These are phyloP conservation scores for Mycena belliarum DNA, from an alignment of 768 basidiomycete species.

Conservation along the genomic window DNA sequence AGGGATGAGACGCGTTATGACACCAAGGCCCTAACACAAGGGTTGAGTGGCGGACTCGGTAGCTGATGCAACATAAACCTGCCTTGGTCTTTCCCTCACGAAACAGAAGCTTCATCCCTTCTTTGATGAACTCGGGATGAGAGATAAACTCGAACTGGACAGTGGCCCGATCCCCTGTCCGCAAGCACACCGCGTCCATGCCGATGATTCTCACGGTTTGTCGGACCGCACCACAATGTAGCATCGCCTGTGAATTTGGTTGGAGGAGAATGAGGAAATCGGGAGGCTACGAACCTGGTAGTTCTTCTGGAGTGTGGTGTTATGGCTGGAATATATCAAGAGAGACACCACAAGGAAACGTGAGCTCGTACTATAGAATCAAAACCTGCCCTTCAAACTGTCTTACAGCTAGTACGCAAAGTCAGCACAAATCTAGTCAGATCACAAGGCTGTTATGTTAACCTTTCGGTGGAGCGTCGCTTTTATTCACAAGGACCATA, in stretches of 20 bases:
- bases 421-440: constrained; percentile 5
- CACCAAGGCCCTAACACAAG: constrained; percentile 64
- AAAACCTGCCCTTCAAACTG: constrained; percentile 93
- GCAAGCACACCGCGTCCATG: constrained; percentile 85
- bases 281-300: constrained; percentile 89
- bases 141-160: constrained; percentile 96
- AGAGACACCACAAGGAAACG: background rate
- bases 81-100: constrained; percentile 97
- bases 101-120: constrained; percentile 91
- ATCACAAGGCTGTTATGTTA: constrained; percentile 19
- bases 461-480: constrained; percentile 80
- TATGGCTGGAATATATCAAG: constrained; percentile 56
- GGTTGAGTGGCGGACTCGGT: constrained; percentile 13
- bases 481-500: constrained; percentile 87
- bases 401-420: constrained; percentile 55
- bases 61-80: constrained; percentile 17
- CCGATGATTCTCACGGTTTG: constrained; percentile 91
- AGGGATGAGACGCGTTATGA: constrained; percentile 58
- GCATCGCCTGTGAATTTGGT: constrained; percentile 63
- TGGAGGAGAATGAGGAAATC: background rate
- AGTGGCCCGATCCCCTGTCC: constrained; percentile 93
- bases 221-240: constrained; percentile 89
- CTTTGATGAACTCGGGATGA: constrained; percentile 88
- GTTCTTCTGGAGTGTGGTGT: constrained; percentile 89
- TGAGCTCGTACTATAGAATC: constrained; percentile 72